phyloP scores from a whole-genome alignment of 2,329 filamentous ascomycete genomes.

The Paraphoma chrysanthemicola region DNA sequence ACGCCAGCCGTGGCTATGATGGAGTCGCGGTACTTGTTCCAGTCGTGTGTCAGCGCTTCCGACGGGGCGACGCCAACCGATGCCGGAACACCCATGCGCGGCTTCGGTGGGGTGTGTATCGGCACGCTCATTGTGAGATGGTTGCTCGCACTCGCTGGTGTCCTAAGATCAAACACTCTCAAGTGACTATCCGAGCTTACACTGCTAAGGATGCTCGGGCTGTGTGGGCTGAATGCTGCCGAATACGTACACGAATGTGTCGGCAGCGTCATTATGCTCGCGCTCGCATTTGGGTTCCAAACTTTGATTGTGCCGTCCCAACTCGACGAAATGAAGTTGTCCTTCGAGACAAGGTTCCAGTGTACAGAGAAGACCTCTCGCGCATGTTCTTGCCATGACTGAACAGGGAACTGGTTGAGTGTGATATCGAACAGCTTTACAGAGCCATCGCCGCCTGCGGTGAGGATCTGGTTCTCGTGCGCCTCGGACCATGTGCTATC shows the following conservation, averaged over 20 bases:
- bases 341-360: conserved; percentile 92
- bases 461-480: conserved; percentile 92
- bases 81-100: conserved; percentile 52
- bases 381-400: conserved; percentile 92
- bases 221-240: conserved; percentile 87
- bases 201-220: conserved; percentile 82
- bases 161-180: conserved; percentile 89
- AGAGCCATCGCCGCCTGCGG: conserved; percentile 89
- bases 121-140: conserved; percentile 84
- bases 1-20: conserved; percentile 89
- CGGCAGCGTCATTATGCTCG: conserved; percentile 83
- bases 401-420: conserved; percentile 82
- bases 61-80: conserved; percentile 64
- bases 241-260: conserved; percentile 95
- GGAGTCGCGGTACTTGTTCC: conserved; percentile 95
- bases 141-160: conserved; percentile 83
- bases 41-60: conserved; percentile 93
- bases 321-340: conserved; percentile 86
- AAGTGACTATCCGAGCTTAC: conserved; percentile 90
- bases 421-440: conserved; percentile 92
- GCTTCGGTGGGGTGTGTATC: conserved; percentile 73
- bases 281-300: conserved; percentile 81
- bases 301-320: conserved; percentile 98
- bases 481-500: conserved; percentile 95
- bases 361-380: conserved; percentile 90